Base-by-base conservation (phyloP, 2,329 filamentous ascomycete species). In the Orbilia javanica region DNA sequence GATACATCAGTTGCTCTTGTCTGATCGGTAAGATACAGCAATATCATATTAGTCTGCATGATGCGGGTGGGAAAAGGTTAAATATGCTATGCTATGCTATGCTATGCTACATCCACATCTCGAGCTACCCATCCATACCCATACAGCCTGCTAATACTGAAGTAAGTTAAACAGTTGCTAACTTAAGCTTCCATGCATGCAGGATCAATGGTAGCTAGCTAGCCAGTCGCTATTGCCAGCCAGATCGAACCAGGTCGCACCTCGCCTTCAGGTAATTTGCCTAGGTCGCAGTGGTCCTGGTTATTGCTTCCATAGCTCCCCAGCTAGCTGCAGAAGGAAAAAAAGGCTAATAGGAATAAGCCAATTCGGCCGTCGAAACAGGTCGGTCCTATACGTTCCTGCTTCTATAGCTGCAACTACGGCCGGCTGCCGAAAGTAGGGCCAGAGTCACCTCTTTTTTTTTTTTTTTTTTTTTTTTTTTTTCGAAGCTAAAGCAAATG, bases 341-440 rank as follows among this genome's bases (percentile, higher is more conserved):
- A 70, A 70, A 39, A 60, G 69, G 48, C 69, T 66, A 66, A 73
- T 57, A 57, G 5, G 34, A 65, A 72, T 55, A 57, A 7, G 34
- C 39, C 57, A 29, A 44, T 34, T 73, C 60, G 69, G 66, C 60
- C 60, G 46, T 60, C 69, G 69, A 73, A 73, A 73, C 69, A 50
- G 20, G 10, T 22, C 22, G 20, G 10, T 22, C 22, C 69, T 66
- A 66, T 66, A 73, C 34, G 69, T 73, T 65, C 69, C 69, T 73
- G 69, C 69, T 65, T 73, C 27, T 73, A 73, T 73, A 73, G 60
- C 29, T 60, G 36, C 25, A 39, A 42, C 29, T 55, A 36, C 36
- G 31, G 48, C 50, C 11, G 34, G 48, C 50, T 27, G 50, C 63
- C 63, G 42, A 53, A 36, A 66, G 39, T 66, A 53, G 25, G 42